A percentile compares a stretch with the other conserved stretches of the same genome.
phyloP scores from a whole-genome alignment of 768 basidiomycete species.

The Terana coerulea region DNA sequence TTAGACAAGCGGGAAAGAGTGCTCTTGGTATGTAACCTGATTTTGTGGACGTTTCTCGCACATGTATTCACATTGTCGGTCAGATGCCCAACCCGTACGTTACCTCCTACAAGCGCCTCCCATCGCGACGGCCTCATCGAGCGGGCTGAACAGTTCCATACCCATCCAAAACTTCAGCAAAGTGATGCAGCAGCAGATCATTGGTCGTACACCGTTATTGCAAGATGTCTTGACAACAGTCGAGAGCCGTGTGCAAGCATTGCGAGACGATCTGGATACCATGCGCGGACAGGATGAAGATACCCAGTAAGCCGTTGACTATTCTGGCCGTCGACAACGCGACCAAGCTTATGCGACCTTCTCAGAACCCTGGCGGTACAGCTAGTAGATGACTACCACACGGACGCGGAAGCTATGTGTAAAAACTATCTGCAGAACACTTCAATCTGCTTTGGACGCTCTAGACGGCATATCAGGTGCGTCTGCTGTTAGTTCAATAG shows the following conservation, averaged over 20 bases:
- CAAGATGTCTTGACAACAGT: conserved; percentile 53
- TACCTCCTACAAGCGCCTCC: conserved; percentile 57
- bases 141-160: conserved; percentile 32
- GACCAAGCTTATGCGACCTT: background rate
- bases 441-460: conserved; percentile 36
- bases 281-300: conserved; percentile 39
- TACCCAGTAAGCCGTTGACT: conserved; percentile 35
- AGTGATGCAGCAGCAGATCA: conserved; percentile 59
- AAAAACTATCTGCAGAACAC: conserved; percentile 35
- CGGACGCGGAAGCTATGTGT: conserved; percentile 48
- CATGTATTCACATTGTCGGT: background rate
- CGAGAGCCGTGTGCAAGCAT: conserved; percentile 53
- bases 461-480: conserved; percentile 33
- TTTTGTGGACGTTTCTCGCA: background rate
- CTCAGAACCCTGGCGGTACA: conserved; percentile 32
- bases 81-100: conserved; percentile 50
- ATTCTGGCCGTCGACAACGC: no score
- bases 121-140: conserved; percentile 35
- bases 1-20: background rate
- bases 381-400: conserved; percentile 44
- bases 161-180: conserved; percentile 61
- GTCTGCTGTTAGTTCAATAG: background rate
- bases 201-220: conserved; percentile 59
- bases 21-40: background rate
- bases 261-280: conserved; percentile 59